phyloP scores from a whole-genome alignment of 1,284 basidiomycete genomes.

The Exobasidium rhododendri region DNA sequence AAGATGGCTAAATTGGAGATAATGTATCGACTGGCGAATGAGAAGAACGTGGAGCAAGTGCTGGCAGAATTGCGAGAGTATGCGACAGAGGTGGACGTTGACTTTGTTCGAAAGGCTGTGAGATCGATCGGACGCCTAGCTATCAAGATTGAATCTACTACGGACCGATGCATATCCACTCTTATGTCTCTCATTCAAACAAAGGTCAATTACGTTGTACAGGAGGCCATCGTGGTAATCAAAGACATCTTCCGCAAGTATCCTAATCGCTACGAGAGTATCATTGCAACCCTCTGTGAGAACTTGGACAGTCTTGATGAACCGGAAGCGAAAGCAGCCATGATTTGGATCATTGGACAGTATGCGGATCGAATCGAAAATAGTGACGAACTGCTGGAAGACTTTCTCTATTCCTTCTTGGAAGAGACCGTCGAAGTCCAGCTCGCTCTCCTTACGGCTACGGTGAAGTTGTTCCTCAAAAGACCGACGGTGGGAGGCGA shows the following conservation, averaged over 20 bases:
- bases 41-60: slow-evolving; percentile 86
- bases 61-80: slow-evolving; percentile 96
- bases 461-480: slow-evolving; percentile 95
- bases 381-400: slow-evolving; percentile 88
- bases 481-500: slow-evolving; percentile 84
- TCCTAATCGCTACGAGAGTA: slow-evolving; percentile 90
- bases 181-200: slow-evolving; percentile 85
- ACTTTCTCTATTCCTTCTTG: slow-evolving; percentile 83
- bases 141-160: slow-evolving; percentile 88
- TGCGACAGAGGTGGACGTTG: slow-evolving; percentile 94
- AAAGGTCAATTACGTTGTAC: slow-evolving; percentile 92
- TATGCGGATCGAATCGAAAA: slow-evolving; percentile 95
- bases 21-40: slow-evolving; percentile 89
- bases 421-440: slow-evolving; percentile 96
- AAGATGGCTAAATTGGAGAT: slow-evolving; percentile 98
- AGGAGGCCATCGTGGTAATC: slow-evolving; percentile 94
- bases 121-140: slow-evolving; percentile 92
- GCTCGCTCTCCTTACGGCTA: slow-evolving; percentile 86
- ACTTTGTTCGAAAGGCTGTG: slow-evolving; percentile 96
- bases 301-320: slow-evolving; percentile 89
- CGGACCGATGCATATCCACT: slow-evolving; percentile 83
- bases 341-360: slow-evolving; percentile 98
- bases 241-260: slow-evolving; percentile 98
- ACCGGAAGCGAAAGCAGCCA: slow-evolving; percentile 90
- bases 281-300: slow-evolving; percentile 87